A percentile compares a stretch with the other conserved stretches of the same genome.
phyloP scores from a whole-genome alignment of 345 rosid species.

The Corchorus capsularis region DNA sequence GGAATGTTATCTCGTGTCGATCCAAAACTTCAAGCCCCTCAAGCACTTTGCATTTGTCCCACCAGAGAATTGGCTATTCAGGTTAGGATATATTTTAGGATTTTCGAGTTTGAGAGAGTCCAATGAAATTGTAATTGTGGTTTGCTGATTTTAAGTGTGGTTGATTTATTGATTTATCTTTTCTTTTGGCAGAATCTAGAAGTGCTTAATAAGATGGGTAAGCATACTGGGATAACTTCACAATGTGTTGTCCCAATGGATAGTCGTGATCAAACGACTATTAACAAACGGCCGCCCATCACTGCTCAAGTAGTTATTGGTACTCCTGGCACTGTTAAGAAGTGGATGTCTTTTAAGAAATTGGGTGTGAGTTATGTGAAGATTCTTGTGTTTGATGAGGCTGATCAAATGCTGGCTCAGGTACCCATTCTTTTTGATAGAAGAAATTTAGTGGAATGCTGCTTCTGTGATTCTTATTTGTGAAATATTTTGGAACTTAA shows the following conservation, averaged over 20 bases:
- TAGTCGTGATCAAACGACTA: slow-evolving; percentile 32
- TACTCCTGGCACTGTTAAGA: slow-evolving; percentile 95
- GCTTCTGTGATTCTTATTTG: not conserved
- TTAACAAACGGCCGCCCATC: slow-evolving; percentile 44
- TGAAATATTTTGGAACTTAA: not conserved
- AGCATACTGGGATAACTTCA: slow-evolving; percentile 74
- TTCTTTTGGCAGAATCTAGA: slow-evolving; percentile 68
- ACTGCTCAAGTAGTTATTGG: slow-evolving; percentile 75
- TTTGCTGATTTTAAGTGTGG: not conserved
- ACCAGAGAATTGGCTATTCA: slow-evolving; percentile 91
- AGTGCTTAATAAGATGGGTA: slow-evolving; percentile 93
- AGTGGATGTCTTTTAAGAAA: slow-evolving; percentile 65
- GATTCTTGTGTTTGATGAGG: slow-evolving; percentile 96
- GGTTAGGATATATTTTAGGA: slow-evolving; percentile 53
- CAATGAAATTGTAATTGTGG: slow-evolving; percentile 49
- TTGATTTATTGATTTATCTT: no score
- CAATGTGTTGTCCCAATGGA: slow-evolving; percentile 77
- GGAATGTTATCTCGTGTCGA: slow-evolving; percentile 93
- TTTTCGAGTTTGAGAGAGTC: slow-evolving; percentile 10
- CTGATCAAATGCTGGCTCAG: slow-evolving; percentile 95
- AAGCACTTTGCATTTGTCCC: slow-evolving; percentile 95
- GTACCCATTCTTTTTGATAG: slow-evolving; percentile 35
- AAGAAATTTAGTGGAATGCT: not conserved
- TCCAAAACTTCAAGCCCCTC: slow-evolving; percentile 55
- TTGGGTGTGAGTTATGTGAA: slow-evolving; percentile 50